A percentile compares a stretch with the other conserved stretches of the same genome.
Evolutionary conservation across 192 early-diverging fungal species (phyloP).

Genomic region (Rhizophagus prolifer): DNA sequence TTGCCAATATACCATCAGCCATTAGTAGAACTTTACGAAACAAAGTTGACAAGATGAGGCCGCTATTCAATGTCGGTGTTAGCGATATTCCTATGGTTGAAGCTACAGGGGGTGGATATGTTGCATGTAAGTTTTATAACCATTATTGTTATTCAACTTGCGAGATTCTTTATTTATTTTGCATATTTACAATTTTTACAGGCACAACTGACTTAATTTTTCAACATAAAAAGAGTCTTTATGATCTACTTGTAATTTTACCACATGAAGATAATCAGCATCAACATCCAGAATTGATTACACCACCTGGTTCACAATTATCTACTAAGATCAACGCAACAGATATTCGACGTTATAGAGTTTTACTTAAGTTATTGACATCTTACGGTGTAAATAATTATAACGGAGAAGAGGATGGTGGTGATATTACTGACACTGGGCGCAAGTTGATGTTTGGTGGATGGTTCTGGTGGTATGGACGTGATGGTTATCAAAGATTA

Average conservation of each 20-base stretch:
- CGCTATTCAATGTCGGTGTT: slow-evolving; percentile 50
- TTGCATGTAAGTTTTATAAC: slow-evolving; percentile 44
- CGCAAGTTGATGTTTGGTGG: slow-evolving; percentile 45
- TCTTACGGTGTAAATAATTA: slow-evolving; percentile 18
- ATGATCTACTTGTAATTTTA: slow-evolving; percentile 47
- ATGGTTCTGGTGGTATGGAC: slow-evolving; percentile 55
- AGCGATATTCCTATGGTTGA: slow-evolving; percentile 47
- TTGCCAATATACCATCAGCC: slow-evolving; percentile 41
- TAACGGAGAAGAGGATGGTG: slow-evolving; percentile 17
- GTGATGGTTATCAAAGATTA: slow-evolving; percentile 33
- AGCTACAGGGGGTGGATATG: slow-evolving; percentile 38
- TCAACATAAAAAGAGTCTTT: slow-evolving; percentile 44
- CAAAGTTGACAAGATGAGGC: slow-evolving; percentile 32
- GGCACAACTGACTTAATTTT: slow-evolving; percentile 55
- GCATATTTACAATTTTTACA: slow-evolving; percentile 18
- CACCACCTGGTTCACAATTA: slow-evolving; percentile 28
- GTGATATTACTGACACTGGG: slow-evolving; percentile 40
- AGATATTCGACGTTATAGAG: slow-evolving; percentile 47
- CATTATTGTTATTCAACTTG: too few relatives aligned
- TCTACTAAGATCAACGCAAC: slow-evolving; percentile 26
- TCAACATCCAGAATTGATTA: slow-evolving; percentile 1
- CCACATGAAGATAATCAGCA: slow-evolving; percentile 10
- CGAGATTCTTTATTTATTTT: background rate
- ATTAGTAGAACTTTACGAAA: slow-evolving; percentile 11
- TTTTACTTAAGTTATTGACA: slow-evolving; percentile 38